Evolutionary conservation across 2,329 filamentous ascomycete genomes (phyloP), one percentile per base, ranked within the genome.

Genomic region (Arthrobotrys sinensis): DNA sequence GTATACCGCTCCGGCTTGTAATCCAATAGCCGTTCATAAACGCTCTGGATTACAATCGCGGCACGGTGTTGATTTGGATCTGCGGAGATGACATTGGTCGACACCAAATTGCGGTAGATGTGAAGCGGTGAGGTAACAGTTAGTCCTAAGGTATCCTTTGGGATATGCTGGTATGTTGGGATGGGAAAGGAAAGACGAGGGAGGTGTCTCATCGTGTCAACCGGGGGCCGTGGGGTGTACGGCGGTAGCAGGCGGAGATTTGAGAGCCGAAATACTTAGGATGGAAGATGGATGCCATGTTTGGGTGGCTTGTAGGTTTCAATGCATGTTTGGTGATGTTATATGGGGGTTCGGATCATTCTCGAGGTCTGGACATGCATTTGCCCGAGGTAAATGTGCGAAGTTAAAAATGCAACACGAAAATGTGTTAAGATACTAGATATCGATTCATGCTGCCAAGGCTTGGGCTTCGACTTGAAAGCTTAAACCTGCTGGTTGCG

Each of bases 1-100:
- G 89, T 86, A 34, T 87, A 88, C 82, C 94, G 94, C 82, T 93
- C 91, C 11, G 88, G 93, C 40, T 91, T 89, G 84, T 96, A 95
- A 83, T 95, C 92, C 82, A 93, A 94, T 46, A 95, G 86, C 1
- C 90, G 88, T 43, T 89, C 86, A 81, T 96, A 95, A 10, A 95
- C 87, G 82, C 93, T 92, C 81, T 93, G 91, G 1, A 95, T 86
- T 84, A 95, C 91, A 46, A 93, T 87, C 4, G 92, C 92, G 5
- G 93, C 86, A 19, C 91, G 88, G 83, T 93, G 90, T 83, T 93
- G 91, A 21, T 91, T 88, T 4, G 89, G 89, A 84, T 95, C 92
- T 7, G 92, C 90, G 55, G 87, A 86, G 82, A 91, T 92, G 55
- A 88, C 84, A 62, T 90, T 89, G 3, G 90, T 91, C 5, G 90